Conservation (phyloP, 169 alveolate species). For the Theileria parva region DNA sequence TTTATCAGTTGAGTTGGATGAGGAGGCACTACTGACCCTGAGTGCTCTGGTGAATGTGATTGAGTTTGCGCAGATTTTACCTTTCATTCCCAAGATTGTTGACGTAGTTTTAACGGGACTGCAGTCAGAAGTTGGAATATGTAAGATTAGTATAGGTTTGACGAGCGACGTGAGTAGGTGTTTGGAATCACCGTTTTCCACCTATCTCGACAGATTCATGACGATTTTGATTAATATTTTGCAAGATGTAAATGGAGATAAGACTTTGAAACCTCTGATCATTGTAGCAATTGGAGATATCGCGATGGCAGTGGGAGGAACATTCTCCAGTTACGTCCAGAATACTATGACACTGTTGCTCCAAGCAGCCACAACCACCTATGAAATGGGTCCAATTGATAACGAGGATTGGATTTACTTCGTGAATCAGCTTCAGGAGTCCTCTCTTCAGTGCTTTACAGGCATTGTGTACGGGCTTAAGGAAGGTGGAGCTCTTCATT, state of each 20-base stretch:
- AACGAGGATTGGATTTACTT: conserved; percentile 90
- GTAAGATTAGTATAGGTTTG: conserved; percentile 81
- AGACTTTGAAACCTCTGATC: conserved; percentile 84
- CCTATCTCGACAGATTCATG: conserved; percentile 67
- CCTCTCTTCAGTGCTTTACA: conserved; percentile 84
- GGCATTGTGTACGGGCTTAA: conserved; percentile 87
- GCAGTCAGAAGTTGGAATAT: conserved; percentile 22
- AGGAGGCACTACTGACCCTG: conserved; percentile 83
- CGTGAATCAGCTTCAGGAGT: conserved; percentile 86
- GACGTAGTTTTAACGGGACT: conserved; percentile 60
- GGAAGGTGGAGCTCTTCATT: conserved; percentile 77
- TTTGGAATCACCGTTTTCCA: conserved; percentile 67
- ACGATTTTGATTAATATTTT: conserved; percentile 60
- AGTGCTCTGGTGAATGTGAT: conserved; percentile 79
- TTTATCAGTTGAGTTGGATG: conserved; percentile 56
- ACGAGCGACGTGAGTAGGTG: conserved; percentile 82
- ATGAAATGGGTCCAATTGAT: conserved; percentile 84
- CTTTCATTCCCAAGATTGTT: conserved; percentile 52
- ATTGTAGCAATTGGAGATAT: conserved; percentile 87
- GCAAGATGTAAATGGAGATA: conserved; percentile 78
- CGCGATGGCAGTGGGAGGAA: conserved; percentile 85
- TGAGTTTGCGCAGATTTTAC: conserved; percentile 57
- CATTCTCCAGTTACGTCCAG: conserved; percentile 74
- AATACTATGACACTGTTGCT: conserved; percentile 78
- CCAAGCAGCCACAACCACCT: conserved; percentile 85